Conservation (phyloP, 257 asterid genomes). For the Solanum corneliomulleri region DNA sequence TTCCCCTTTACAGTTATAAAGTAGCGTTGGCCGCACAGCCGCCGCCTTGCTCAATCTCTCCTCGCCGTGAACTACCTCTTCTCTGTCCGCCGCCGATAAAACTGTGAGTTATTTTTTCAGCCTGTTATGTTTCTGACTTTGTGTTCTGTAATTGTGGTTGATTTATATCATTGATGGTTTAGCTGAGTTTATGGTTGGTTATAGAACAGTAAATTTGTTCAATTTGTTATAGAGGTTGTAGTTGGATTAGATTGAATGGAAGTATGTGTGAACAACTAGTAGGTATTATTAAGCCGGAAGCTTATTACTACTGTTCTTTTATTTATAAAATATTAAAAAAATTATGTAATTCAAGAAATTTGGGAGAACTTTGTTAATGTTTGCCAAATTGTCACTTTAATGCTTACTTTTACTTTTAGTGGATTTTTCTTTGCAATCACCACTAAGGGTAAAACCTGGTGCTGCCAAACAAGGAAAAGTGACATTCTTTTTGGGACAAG, state of each 20-base stretch:
- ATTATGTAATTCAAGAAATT: neutral
- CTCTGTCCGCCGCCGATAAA: constrained; percentile 33
- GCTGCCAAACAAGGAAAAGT: neutral
- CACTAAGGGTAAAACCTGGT: neutral
- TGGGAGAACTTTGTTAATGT: neutral
- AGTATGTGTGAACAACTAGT: neutral
- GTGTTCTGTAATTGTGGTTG: neutral
- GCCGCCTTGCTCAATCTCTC: constrained; percentile 19
- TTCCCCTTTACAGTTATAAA: neutral
- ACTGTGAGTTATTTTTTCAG: constrained; percentile 13
- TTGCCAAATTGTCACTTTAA: neutral
- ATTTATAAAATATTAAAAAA: neutral
- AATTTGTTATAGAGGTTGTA: neutral
- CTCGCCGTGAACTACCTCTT: constrained; percentile 35
- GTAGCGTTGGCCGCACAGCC: neutral
- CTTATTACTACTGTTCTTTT: neutral
- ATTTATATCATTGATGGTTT: neutral
- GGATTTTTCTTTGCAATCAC: neutral
- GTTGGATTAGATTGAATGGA: neutral
- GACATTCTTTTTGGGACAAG: neutral
- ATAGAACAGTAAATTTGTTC: neutral
- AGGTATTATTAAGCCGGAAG: neutral
- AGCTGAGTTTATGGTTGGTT: neutral
- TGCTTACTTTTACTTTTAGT: neutral
- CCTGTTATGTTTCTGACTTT: neutral